A percentile compares a stretch with the other conserved stretches of the same genome.
These are phyloP conservation scores for Agroathelia rolfsii DNA, from an alignment of 1,284 basidiomycete genomes.

Conservation along the genomic window DNA sequence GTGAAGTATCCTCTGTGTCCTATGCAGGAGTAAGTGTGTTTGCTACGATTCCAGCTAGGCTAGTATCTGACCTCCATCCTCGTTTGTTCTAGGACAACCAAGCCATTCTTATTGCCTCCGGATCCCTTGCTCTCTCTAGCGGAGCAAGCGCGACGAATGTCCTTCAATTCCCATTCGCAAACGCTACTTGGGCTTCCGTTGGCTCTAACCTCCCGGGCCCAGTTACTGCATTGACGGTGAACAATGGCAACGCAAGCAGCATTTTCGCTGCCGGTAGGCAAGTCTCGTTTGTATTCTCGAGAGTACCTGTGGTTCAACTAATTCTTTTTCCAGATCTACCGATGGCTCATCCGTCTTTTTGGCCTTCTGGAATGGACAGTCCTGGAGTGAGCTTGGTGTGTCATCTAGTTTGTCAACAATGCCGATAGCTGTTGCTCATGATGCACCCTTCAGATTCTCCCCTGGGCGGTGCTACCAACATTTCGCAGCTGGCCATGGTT, in stretches of 20 bases:
- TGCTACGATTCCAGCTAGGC: conserved; percentile 1
- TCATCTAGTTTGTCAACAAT: conserved; percentile 7
- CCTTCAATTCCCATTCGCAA: conserved; percentile 46
- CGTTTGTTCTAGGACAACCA: conserved; percentile 48
- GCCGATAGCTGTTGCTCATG: conserved; percentile 3
- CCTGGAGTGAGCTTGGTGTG: conserved; percentile 62
- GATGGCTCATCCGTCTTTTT: conserved; percentile 64
- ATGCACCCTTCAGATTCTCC: conserved; percentile 34
- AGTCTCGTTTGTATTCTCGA: conserved; percentile 17
- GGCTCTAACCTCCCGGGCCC: conserved; percentile 79
- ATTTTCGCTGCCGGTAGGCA: conserved; percentile 86
- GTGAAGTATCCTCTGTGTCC: conserved; percentile 71
- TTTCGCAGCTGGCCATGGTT: conserved; percentile 85
- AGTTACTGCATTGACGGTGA: conserved; percentile 81
- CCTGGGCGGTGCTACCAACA: conserved; percentile 43
- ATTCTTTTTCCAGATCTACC: conserved; percentile 31
- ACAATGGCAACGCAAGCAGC: conserved; percentile 72
- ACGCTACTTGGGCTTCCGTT: conserved; percentile 66
- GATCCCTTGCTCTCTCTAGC: conserved; percentile 18
- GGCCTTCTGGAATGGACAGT: conserved; percentile 70
- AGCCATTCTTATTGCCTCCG: conserved; percentile 46
- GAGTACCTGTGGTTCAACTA: too few relatives aligned
- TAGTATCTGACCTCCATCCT: too few relatives aligned
- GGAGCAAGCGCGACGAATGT: conserved; percentile 23
- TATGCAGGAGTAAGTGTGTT: conserved; percentile 65